phyloP scores from a whole-genome alignment of 179 eudicot genomes.

The Gypsophila paniculata region DNA sequence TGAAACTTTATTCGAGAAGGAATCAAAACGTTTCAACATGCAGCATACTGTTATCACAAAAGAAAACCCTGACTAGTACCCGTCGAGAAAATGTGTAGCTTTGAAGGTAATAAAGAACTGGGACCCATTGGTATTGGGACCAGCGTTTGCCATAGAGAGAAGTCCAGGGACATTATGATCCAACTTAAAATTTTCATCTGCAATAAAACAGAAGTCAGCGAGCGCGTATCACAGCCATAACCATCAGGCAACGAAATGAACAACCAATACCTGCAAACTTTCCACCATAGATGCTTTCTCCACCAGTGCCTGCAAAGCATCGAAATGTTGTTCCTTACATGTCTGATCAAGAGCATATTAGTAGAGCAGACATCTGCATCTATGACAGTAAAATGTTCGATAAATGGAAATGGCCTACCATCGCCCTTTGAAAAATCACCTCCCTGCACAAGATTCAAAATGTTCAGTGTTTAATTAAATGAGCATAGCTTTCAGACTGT shows the following conservation, averaged over 20 bases:
- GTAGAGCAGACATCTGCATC: conserved; percentile 37
- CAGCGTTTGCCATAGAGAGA: conserved; percentile 94
- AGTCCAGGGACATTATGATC: conserved; percentile 64
- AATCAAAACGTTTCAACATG: not conserved
- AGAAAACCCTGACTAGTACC: conserved; percentile 36
- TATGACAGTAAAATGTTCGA: conserved; percentile 24
- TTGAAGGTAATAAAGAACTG: conserved; percentile 86
- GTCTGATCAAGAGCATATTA: conserved; percentile 42
- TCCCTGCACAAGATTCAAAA: conserved; percentile 53
- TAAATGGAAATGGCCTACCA: conserved; percentile 53
- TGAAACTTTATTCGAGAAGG: not conserved
- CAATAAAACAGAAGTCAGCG: conserved; percentile 14
- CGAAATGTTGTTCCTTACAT: conserved; percentile 54
- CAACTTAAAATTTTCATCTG: conserved; percentile 92
- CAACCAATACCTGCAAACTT: conserved; percentile 71
- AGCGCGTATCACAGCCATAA: conserved; percentile 14
- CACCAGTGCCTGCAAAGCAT: conserved; percentile 95
- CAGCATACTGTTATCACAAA: not conserved
- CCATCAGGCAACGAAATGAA: conserved; percentile 6
- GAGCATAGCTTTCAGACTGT: not conserved
- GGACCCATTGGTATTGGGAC: conserved; percentile 85
- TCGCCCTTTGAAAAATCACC: conserved; percentile 94
- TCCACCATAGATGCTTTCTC: conserved; percentile 96
- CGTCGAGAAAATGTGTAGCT: conserved; percentile 82
- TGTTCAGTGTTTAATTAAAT: conserved; percentile 11